Percentiles rank a stretch among this genome's conserved stretches.
These are phyloP conservation scores for Crithidia expoeki DNA, from an alignment of 208 protist genomes.

Conservation along the genomic window DNA sequence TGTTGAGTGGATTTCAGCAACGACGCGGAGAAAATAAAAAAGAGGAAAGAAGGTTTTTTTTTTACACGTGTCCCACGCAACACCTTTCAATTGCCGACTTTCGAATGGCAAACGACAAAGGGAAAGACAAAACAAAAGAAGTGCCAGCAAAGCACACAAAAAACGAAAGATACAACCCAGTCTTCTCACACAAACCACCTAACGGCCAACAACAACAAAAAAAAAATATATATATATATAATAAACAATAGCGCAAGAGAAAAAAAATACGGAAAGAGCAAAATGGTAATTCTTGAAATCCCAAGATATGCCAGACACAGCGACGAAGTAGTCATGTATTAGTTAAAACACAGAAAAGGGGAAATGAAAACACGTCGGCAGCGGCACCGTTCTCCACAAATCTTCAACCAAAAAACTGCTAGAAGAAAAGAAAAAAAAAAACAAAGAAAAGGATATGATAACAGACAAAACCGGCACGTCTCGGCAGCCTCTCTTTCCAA, in stretches of 20 bases:
- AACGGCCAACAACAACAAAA: neutral
- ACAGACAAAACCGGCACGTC: neutral
- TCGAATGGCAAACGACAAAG: too few relatives aligned
- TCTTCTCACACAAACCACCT: too few relatives aligned
- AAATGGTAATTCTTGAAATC: too few relatives aligned
- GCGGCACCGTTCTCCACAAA: neutral
- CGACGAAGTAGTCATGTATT: too few relatives aligned
- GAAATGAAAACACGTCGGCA: neutral
- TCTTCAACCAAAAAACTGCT: too few relatives aligned
- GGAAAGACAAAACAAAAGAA: too few relatives aligned
- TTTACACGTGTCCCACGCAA: neutral
- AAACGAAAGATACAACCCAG: too few relatives aligned
- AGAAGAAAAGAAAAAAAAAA: conserved; percentile 1
- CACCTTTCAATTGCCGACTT: neutral
- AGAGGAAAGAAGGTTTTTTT: neutral
- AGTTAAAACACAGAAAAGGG: neutral
- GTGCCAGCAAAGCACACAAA: too few relatives aligned
- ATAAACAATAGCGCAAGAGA: neutral
- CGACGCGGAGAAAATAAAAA: neutral
- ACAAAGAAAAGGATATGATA: neutral
- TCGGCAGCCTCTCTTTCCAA: neutral
- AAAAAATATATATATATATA: neutral
- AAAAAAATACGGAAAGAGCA: neutral
- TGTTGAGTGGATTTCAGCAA: neutral
- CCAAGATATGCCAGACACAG: too few relatives aligned